Conservation (phyloP, 164 flowering plant species). For the Chloranthus sessilifolius region DNA sequence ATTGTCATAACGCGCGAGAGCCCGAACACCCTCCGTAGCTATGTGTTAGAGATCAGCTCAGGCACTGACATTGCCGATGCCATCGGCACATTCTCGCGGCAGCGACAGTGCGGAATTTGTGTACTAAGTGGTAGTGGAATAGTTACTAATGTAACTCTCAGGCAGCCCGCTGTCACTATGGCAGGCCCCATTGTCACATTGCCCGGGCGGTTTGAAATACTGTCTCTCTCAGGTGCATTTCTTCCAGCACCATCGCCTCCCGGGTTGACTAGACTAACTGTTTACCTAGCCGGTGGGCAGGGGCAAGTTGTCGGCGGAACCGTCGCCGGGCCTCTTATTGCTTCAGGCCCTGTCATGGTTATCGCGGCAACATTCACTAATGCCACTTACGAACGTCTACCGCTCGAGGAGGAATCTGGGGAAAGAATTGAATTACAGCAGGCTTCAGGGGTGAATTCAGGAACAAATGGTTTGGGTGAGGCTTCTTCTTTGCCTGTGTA, state of each 20-base stretch:
- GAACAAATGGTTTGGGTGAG: constrained; percentile 13
- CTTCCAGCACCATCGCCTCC: constrained; percentile 64
- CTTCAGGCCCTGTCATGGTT: constrained; percentile 69
- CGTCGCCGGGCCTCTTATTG: constrained; percentile 54
- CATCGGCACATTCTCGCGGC: constrained; percentile 40
- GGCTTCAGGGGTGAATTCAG: constrained; percentile 15
- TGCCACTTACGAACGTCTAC: constrained; percentile 57
- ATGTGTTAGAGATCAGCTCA: constrained; percentile 47
- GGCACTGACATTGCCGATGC: constrained; percentile 50
- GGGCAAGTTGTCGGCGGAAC: constrained; percentile 71
- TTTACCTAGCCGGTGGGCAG: no score
- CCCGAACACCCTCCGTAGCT: constrained; percentile 54
- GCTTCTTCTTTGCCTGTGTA: constrained; percentile 29
- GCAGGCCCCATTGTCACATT: constrained; percentile 43
- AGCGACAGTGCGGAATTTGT: constrained; percentile 58
- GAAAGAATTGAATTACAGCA: constrained; percentile 23
- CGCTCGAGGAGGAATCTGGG: constrained; percentile 35
- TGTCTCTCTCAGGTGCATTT: constrained; percentile 63
- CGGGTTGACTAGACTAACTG: constrained; percentile 49
- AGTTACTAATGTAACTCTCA: constrained; percentile 48
- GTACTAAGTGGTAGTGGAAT: constrained; percentile 55
- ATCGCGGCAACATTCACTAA: constrained; percentile 61
- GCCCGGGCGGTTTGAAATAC: constrained; percentile 59
- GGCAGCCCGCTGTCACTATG: constrained; percentile 52
- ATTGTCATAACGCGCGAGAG: constrained; percentile 50